Evolutionary conservation across 2,329 filamentous ascomycete species (phyloP), one percentile per base, ranked within the genome.

Genomic region (Elsinoe fawcettii): DNA sequence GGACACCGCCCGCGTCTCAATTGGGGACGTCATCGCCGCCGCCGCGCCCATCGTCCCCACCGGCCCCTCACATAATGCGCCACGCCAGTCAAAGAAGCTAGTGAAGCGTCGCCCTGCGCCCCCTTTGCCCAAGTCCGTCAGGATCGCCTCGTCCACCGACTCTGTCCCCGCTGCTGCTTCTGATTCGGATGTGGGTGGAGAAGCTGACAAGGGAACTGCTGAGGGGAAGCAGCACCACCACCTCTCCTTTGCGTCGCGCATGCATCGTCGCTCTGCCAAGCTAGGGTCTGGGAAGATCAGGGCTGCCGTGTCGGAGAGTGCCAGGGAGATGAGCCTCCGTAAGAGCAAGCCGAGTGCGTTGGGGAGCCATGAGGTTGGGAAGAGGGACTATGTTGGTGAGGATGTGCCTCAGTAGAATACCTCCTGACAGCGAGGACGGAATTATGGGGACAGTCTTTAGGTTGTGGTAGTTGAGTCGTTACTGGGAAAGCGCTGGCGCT

Each of bases 41-140:
- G 12, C n/a, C 30, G 16, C 32, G 7, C 49, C 49, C 30, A 5
- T 23, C 32, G 18, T 53, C 2, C 49, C 49, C 2, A 53, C 49
- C 16, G 49, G 49, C 14, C 49, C 32, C 16, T 23, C 12, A 2
- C 8, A n/a, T 32, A 8, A 11, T 2, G 14, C 16, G 3, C 49
- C 49, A n/a, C 49, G 49, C 12, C 12, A 14, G 16, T 32, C 32
- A 11, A 36, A 39, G 30, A 53, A 53, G 32, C 34, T 53, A 9
- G 22, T 53, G 6, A 53, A 53, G 49, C 49, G 49, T 16, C 49
- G 49, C 5, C 49, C 49, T 20, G 49, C 39, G 27, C 27, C 27
- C 5, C 9, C 27, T 9, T 5, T 9, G 5, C 27, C 5, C 27
- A 30, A 30, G 9, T 5, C 27, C 27, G 27, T 30, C 27, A 5